A percentile compares a stretch with the other conserved stretches of the same genome.
Evolutionary conservation across 2,329 filamentous ascomycete species (phyloP).

Genomic region (Pestalotiopsis sp.): DNA sequence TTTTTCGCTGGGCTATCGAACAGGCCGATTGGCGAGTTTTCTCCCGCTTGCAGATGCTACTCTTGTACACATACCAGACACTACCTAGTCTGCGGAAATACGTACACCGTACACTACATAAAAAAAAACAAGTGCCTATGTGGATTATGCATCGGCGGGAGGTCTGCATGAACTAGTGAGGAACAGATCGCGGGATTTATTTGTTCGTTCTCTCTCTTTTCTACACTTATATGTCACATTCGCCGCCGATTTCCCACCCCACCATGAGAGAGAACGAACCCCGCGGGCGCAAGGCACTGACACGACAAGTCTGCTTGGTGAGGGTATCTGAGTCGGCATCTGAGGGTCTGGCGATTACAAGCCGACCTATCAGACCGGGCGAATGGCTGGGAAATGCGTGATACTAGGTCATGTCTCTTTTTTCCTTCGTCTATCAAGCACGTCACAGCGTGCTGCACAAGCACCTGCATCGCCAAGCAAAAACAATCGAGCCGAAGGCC

Average conservation of each 20-base stretch:
- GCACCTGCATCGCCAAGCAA: neutral
- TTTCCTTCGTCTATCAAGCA: neutral
- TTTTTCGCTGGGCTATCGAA: neutral
- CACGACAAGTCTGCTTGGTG: neutral
- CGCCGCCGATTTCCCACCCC: neutral
- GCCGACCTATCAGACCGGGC: neutral
- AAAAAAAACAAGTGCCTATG: neutral
- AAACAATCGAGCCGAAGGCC: neutral
- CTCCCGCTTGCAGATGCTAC: neutral
- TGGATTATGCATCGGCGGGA: neutral
- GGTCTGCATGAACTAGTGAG: neutral
- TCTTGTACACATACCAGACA: neutral
- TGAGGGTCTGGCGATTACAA: neutral
- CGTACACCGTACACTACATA: neutral
- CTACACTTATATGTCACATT: neutral
- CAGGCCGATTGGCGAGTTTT: neutral
- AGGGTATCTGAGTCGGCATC: neutral
- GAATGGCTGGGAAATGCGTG: neutral
- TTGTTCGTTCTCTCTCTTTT: neutral
- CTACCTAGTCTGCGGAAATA: neutral
- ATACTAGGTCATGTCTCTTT: neutral
- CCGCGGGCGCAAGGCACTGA: neutral
- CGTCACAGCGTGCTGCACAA: neutral
- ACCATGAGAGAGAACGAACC: neutral
- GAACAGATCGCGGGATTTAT: neutral